A percentile compares a stretch with the other conserved stretches of the same genome.
phyloP scores from a whole-genome alignment of 129 eudicot genomes.

The Helianthus tuberosus region DNA sequence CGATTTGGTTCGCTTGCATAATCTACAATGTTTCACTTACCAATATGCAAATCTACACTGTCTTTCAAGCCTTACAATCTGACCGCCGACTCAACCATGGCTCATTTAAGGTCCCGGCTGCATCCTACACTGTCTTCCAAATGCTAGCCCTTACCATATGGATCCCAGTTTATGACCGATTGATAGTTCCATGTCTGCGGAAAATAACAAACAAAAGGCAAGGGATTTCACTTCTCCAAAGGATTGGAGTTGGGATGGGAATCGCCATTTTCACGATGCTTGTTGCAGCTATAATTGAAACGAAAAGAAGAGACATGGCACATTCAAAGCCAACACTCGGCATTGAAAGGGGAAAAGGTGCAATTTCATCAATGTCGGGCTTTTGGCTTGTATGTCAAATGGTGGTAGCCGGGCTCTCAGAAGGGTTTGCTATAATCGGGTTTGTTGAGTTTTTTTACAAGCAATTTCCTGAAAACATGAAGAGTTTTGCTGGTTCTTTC shows the following conservation, averaged over 20 bases:
- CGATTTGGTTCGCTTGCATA: slow-evolving; percentile 58
- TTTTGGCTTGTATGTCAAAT: slow-evolving; percentile 46
- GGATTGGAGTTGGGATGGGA: slow-evolving; percentile 58
- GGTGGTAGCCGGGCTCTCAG: slow-evolving; percentile 52
- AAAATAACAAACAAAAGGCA: slow-evolving; percentile 50
- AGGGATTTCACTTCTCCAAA: slow-evolving; percentile 68
- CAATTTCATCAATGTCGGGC: slow-evolving; percentile 56
- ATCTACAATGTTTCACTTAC: slow-evolving; percentile 42
- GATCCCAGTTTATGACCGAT: slow-evolving; percentile 61
- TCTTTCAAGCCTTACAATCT: slow-evolving; percentile 64
- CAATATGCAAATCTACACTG: slow-evolving; percentile 48
- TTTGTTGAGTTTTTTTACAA: slow-evolving; percentile 51
- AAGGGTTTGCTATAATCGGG: slow-evolving; percentile 49
- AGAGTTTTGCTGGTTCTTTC: slow-evolving; percentile 50
- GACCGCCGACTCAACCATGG: slow-evolving; percentile 43
- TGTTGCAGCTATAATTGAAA: slow-evolving; percentile 48
- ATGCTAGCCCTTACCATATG: slow-evolving; percentile 63
- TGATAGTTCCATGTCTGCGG: slow-evolving; percentile 58
- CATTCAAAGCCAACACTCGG: slow-evolving; percentile 48
- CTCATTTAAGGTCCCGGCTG: slow-evolving; percentile 57
- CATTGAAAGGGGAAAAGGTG: slow-evolving; percentile 42
- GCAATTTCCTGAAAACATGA: slow-evolving; percentile 64
- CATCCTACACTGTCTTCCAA: slow-evolving; percentile 53
- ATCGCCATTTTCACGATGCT: slow-evolving; percentile 48
- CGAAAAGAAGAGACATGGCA: slow-evolving; percentile 45